Percentiles rank a stretch among this genome's conserved stretches.
These are phyloP conservation scores for Debaryomyces hansenii DNA, from an alignment of 805 yeast species.

Conservation along the genomic window DNA sequence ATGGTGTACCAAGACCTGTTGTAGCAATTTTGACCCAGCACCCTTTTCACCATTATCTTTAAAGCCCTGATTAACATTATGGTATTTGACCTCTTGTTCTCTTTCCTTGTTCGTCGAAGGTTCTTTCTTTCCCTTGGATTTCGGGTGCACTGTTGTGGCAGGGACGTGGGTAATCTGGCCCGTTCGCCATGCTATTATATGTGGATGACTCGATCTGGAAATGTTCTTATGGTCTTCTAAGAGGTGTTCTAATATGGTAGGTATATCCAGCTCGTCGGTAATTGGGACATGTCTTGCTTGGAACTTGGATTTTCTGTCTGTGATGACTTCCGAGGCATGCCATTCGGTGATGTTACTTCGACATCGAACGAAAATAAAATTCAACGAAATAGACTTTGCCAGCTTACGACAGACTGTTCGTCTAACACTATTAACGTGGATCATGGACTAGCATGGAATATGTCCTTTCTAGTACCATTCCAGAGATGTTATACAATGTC, in stretches of 20 bases:
- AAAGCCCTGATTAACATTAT: slow-evolving; percentile 54
- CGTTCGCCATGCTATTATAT: slow-evolving; percentile 74
- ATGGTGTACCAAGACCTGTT: slow-evolving; percentile 50
- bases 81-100: slow-evolving; percentile 12
- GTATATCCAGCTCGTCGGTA: slow-evolving; percentile 40
- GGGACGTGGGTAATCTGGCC: slow-evolving; percentile 18
- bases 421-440: too few species aligned
- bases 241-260: slow-evolving; percentile 41
- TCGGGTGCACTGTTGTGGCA: background rate
- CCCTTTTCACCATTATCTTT: slow-evolving; percentile 76
- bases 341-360: slow-evolving; percentile 18
- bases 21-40: slow-evolving; percentile 60
- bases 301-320: slow-evolving; percentile 62
- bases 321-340: slow-evolving; percentile 29
- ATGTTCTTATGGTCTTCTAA: slow-evolving; percentile 46
- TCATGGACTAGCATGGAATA: too few species aligned
- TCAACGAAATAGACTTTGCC: too few species aligned
- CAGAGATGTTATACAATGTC: too few species aligned
- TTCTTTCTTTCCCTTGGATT: slow-evolving; percentile 23
- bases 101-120: slow-evolving; percentile 21
- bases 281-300: slow-evolving; percentile 59
- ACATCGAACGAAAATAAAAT: too few species aligned
- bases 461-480: too few species aligned
- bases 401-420: too few species aligned
- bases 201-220: slow-evolving; percentile 57